A percentile compares a stretch with the other conserved stretches of the same genome.
Evolutionary conservation across 345 rosid species (phyloP).

Genomic region (Odontarrhena argentea): DNA sequence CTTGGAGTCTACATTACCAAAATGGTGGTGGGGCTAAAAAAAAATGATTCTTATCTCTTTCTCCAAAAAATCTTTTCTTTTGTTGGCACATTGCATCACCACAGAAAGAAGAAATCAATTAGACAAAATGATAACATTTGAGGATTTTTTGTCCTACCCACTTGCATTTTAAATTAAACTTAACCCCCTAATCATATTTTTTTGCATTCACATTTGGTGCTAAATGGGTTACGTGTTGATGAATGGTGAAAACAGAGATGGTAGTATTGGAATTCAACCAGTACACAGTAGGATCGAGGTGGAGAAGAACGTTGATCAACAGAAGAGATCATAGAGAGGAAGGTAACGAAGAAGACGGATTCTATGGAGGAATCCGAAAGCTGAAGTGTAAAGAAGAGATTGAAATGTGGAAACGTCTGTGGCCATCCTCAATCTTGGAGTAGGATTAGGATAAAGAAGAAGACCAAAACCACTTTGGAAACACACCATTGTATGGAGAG

Average conservation of each 20-base stretch:
- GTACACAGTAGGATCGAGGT: conserved; percentile 67
- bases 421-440: conserved; percentile 68
- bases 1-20: conserved; percentile 2
- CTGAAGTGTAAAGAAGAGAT: conserved; percentile 59
- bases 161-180: conserved; percentile 18
- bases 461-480: background rate
- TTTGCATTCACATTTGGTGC: conserved; percentile 7
- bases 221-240: conserved; percentile 16
- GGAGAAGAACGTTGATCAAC: conserved; percentile 62
- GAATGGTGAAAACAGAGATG: conserved; percentile 51
- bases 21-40: conserved; percentile 21
- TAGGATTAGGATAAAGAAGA: conserved; percentile 34
- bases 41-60: conserved; percentile 57
- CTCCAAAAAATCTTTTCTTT: conserved; percentile 4
- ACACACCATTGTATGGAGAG: background rate
- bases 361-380: conserved; percentile 87
- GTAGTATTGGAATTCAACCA: conserved; percentile 59
- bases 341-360: conserved; percentile 85
- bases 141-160: conserved; percentile 9
- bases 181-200: conserved; percentile 17
- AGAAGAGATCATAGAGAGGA: conserved; percentile 75
- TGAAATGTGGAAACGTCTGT: conserved; percentile 64
- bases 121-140: conserved; percentile 15
- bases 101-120: conserved; percentile 10
- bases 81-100: conserved; percentile 36